Evolutionary conservation across 176 grass and related monocot genomes (phyloP).

Genomic region (Musa troglodytarum): DNA sequence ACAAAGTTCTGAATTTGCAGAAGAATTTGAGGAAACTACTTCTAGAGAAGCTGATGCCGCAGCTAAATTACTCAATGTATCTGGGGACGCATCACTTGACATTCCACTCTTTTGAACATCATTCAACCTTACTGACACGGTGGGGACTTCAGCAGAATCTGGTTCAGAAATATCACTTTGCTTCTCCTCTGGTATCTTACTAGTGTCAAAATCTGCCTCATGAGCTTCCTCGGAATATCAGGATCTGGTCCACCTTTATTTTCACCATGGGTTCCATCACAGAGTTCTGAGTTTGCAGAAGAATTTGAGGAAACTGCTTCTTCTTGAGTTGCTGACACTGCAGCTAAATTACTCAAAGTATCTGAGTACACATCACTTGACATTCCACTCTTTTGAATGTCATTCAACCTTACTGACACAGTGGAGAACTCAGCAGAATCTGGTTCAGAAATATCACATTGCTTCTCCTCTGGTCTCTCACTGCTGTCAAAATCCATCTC

Average conservation of each 20-base stretch:
- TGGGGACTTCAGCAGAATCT: slow-evolving; percentile 17
- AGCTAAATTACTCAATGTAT: slow-evolving; percentile 25
- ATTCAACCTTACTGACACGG: slow-evolving; percentile 5
- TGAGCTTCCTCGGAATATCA: not conserved
- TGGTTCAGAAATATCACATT: slow-evolving; percentile 24
- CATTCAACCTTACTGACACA: slow-evolving; percentile 3
- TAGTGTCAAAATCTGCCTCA: slow-evolving; percentile 19
- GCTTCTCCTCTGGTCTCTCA: slow-evolving; percentile 23
- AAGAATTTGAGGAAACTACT: slow-evolving; percentile 22
- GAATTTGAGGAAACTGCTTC: slow-evolving; percentile 25
- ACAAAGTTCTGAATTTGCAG: slow-evolving; percentile 12
- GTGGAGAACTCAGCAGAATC: slow-evolving; percentile 14
- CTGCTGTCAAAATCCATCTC: slow-evolving; percentile 21
- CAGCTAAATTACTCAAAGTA: slow-evolving; percentile 23
- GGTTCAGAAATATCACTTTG: slow-evolving; percentile 20
- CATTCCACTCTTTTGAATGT: slow-evolving; percentile 29
- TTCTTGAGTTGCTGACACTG: slow-evolving; percentile 14
- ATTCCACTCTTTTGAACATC: slow-evolving; percentile 27
- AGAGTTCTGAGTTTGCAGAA: slow-evolving; percentile 14
- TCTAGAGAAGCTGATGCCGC: slow-evolving; percentile 14
- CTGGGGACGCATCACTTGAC: slow-evolving; percentile 17
- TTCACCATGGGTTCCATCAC: slow-evolving; percentile 2
- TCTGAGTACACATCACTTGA: slow-evolving; percentile 17
- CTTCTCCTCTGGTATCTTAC: slow-evolving; percentile 22
- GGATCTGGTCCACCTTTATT: not conserved